Evolutionary conservation across 805 yeast genomes (phyloP), one percentile per base, ranked within the genome.

Genomic region (Metschnikowia corniflorae): DNA sequence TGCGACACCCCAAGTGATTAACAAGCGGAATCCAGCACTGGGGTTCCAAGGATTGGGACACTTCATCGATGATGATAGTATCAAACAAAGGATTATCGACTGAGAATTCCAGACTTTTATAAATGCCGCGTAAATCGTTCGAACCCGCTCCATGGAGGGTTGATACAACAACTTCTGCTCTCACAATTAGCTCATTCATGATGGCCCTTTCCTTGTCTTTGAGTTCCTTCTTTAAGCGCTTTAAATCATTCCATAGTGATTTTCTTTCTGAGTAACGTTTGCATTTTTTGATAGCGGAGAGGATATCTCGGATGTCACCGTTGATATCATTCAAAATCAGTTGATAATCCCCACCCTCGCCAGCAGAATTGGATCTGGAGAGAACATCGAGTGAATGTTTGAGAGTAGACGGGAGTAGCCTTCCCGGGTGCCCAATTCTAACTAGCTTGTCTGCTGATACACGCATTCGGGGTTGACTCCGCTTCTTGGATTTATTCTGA

Each of bases 1-100:
- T 71, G 23, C 70, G 68, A 27, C 77, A 16, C 7, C 77, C 71
- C 10, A 71, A 60, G 50, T 85, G 91, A 25, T 75, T 73, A 3
- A 87, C 68, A 6, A 93, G 43, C 1, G 98, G 97, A 16, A 91
- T 88, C 97, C 97, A 89, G 52, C 97, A 88, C 47, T 91, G 95
- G 1, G 97, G 95, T 53, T 91, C 96, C 37, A 91, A 61, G 8
- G 96, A 74, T 58, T 91, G 98, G 0, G 97, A 87, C 0, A 91
- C 96, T 59, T 91, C 98, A 61, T 91, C 98, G 23, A 91, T 89
- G 9, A 93, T 84, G 21, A 91, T 68, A 0, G 95, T 78, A 46
- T 86, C 86, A 53, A 91, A 86, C 9, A 79, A 54, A 3, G 68
- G 63, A 18, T 58, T 55, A 3, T 57, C 60, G 6, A 25, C 29